These are phyloP conservation scores for Xerocomellus chrysenteron DNA, from an alignment of 768 basidiomycete species.

Conservation along the genomic window DNA sequence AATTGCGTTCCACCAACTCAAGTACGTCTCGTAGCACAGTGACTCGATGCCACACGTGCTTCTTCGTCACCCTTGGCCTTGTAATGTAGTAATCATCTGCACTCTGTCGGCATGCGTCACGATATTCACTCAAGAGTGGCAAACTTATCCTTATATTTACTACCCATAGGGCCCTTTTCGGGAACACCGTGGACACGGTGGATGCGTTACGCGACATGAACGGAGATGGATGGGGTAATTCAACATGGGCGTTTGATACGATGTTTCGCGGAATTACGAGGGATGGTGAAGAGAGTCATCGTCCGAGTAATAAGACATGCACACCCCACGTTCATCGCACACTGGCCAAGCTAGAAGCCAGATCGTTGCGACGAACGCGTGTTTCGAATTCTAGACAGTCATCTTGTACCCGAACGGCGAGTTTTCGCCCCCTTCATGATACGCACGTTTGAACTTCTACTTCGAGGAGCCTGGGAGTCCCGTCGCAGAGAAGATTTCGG, in stretches of 20 bases:
- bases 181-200: background rate
- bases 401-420: background rate
- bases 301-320: slow-evolving; percentile 16
- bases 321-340: slow-evolving; percentile 1
- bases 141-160: background rate
- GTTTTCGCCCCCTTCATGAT: background rate
- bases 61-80: background rate
- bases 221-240: background rate
- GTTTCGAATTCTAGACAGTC: slow-evolving; percentile 11
- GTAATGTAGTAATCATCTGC: background rate
- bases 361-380: slow-evolving; percentile 2
- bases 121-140: background rate
- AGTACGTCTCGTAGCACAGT: background rate
- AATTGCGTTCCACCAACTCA: background rate
- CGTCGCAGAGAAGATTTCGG: background rate
- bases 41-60: background rate
- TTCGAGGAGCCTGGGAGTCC: background rate
- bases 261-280: background rate
- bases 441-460: background rate
- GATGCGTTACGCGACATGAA: slow-evolving; percentile 9
- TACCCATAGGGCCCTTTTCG: background rate
- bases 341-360: background rate
- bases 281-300: background rate
- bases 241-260: background rate
- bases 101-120: background rate